Conservation (phyloP, 2,329 filamentous ascomycete genomes). For the Pseudocercospora crystallina region DNA sequence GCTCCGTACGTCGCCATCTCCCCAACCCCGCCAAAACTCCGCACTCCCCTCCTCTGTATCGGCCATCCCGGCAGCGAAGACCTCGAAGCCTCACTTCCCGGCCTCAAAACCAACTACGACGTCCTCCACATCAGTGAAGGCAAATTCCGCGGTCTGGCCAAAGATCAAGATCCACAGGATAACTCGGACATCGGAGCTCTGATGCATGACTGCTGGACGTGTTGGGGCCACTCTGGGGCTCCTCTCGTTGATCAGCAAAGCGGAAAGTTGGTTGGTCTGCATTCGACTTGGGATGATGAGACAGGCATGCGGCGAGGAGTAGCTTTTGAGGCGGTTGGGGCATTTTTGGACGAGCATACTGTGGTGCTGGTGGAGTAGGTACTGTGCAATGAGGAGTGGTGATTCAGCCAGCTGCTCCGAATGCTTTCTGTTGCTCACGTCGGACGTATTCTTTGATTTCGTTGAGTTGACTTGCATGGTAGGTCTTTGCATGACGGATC, state of each 20-base stretch:
- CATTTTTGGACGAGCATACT: conserved; percentile 36
- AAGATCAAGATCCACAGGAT: conserved; percentile 47
- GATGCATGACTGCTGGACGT: conserved; percentile 58
- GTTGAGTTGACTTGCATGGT: not conserved
- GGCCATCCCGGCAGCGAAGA: conserved; percentile 46
- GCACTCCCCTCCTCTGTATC: conserved; percentile 37
- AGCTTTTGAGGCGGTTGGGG: conserved; percentile 44
- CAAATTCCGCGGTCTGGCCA: conserved; percentile 41
- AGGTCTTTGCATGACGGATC: not conserved
- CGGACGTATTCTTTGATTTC: not conserved
- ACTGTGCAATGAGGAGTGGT: not conserved
- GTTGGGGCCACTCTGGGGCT: conserved; percentile 58
- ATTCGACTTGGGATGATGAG: conserved; percentile 56
- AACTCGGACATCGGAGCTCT: conserved; percentile 54
- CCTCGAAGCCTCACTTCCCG: conserved; percentile 42
- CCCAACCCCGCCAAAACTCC: conserved; percentile 12
- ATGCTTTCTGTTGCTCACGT: not conserved
- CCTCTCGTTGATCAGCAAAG: conserved; percentile 45
- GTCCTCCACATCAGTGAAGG: conserved; percentile 50
- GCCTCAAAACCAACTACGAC: conserved; percentile 46
- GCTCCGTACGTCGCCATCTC: conserved; percentile 18
- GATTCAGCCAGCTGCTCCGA: not conserved
- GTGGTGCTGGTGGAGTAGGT: too few relatives aligned
- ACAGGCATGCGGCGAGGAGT: conserved; percentile 54
- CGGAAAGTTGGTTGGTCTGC: conserved; percentile 49